A percentile compares a stretch with the other conserved stretches of the same genome.
These are phyloP conservation scores for Phlegmacium glaucopus DNA, from an alignment of 768 basidiomycete species.

Conservation along the genomic window DNA sequence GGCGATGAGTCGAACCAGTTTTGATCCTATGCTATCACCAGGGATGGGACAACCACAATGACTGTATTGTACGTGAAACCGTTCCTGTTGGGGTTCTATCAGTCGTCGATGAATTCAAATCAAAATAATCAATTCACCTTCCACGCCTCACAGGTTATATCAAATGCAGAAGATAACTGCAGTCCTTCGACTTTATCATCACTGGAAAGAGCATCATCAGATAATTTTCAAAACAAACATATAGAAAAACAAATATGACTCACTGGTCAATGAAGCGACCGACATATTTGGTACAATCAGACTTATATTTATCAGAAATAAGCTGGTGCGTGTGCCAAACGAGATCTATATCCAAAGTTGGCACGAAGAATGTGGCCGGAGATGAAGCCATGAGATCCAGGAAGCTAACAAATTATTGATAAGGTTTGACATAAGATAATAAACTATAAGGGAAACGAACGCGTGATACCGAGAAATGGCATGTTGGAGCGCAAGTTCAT, in stretches of 20 bases:
- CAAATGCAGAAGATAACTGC: conserved; percentile 17
- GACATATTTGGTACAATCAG: conserved; percentile 38
- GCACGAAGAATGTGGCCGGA: conserved; percentile 42
- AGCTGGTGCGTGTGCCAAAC: conserved; percentile 76
- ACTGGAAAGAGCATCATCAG: conserved; percentile 30
- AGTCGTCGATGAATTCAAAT: neutral
- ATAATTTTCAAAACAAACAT: neutral
- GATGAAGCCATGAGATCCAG: conserved; percentile 48
- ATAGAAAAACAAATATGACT: conserved; percentile 16
- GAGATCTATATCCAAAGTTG: conserved; percentile 69
- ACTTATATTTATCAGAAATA: conserved; percentile 38
- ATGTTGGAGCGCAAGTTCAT: conserved; percentile 41
- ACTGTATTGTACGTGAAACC: conserved; percentile 48
- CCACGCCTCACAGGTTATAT: conserved; percentile 22
- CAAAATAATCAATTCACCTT: conserved; percentile 6
- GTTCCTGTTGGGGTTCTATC: conserved; percentile 23
- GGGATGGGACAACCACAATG: conserved; percentile 56
- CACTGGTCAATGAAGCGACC: conserved; percentile 53
- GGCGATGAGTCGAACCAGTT: conserved; percentile 33
- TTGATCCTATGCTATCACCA: conserved; percentile 38
- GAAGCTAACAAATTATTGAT: conserved; percentile 31
- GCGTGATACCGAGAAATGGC: conserved; percentile 56
- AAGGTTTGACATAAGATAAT: neutral
- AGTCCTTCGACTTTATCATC: conserved; percentile 23
- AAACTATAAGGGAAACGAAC: conserved; percentile 23